Conservation (phyloP, 1,284 basidiomycete species). For the Volvariella surrecta region DNA sequence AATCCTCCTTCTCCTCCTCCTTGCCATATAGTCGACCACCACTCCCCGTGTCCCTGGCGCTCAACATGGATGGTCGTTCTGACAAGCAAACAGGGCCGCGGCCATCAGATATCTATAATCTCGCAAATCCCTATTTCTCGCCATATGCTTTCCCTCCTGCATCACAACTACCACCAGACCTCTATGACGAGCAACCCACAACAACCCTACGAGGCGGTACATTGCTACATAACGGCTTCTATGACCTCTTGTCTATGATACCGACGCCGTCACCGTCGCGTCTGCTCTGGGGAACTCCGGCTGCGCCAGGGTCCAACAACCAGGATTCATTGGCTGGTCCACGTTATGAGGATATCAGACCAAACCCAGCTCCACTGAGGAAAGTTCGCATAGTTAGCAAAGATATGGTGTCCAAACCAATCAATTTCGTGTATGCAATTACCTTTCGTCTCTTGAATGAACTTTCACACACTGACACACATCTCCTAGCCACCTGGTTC, state of each 20-base stretch:
- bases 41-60: too few species aligned
- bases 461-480: constrained; percentile 17
- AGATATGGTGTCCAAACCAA: constrained; percentile 80
- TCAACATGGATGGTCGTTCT: constrained; percentile 13
- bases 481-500: constrained; percentile 73
- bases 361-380: constrained; percentile 26
- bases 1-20: constrained; percentile 34
- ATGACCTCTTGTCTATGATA: constrained; percentile 77
- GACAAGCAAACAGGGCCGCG: constrained; percentile 18
- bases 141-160: constrained; percentile 35
- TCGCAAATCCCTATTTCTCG: constrained; percentile 35
- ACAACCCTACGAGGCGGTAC: constrained; percentile 56
- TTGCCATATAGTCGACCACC: constrained; percentile 9
- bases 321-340: constrained; percentile 42
- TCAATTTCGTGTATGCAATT: constrained; percentile 70
- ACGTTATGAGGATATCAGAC: constrained; percentile 49
- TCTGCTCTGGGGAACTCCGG: constrained; percentile 45
- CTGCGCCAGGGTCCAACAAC: constrained; percentile 20
- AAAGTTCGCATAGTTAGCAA: constrained; percentile 70
- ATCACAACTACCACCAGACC: constrained; percentile 20
- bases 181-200: constrained; percentile 30
- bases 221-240: constrained; percentile 78
- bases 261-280: constrained; percentile 61
- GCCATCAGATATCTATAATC: constrained; percentile 28
- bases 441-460: constrained; percentile 12